Base-by-base conservation (phyloP, 2,329 filamentous ascomycete genomes). In the Penicillium sp. region DNA sequence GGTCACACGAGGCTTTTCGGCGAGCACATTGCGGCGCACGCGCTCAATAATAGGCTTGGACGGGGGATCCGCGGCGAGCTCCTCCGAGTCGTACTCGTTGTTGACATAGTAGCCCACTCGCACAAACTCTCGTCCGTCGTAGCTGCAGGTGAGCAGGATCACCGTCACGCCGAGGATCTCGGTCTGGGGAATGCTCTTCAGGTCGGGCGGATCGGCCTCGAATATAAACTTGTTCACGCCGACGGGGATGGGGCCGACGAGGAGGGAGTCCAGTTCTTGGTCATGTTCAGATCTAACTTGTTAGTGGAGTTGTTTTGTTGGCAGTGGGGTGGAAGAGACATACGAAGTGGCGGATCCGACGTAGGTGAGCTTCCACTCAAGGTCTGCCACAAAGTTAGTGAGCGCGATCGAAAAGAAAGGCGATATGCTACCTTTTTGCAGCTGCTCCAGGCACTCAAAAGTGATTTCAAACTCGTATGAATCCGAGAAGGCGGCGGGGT, bases 91-190 rank as follows among this genome's bases (percentile, higher is more conserved):
- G 74, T 99, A 99, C 75, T 99, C 95, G 68, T 99, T 99, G 82
- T 97, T 99, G 68, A 99, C 94, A 66, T 99, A 99, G 83, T 99
- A 99, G 61, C 94, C 94, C 43, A 99, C 93, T 63, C 94, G 91
- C 40, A 99, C 91, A 68, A 99, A 99, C 74, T 99, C 94, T 69
- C 94, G 86, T 54, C 89, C 89, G 68, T 99, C 94, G 77, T 99
- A 99, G 73, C 91, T 89, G 77, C 94, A 97, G 57, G 91, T 96
- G 63, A 99, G 83, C 56, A 99, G 87, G 66, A 99, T 91, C 67
- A 99, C 94, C 3, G 94, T 99, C 51, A 99, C 95, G 59, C 94
- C 94, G 47, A 99, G 84, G 66, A 99, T 92, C 77, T 99, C 95
- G 65, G 90, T 91, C 65, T 92, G 88, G 56, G 94, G 94, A 68